Evolutionary conservation across 345 rosid species (phyloP).

Genomic region (Gossypium raimondii): DNA sequence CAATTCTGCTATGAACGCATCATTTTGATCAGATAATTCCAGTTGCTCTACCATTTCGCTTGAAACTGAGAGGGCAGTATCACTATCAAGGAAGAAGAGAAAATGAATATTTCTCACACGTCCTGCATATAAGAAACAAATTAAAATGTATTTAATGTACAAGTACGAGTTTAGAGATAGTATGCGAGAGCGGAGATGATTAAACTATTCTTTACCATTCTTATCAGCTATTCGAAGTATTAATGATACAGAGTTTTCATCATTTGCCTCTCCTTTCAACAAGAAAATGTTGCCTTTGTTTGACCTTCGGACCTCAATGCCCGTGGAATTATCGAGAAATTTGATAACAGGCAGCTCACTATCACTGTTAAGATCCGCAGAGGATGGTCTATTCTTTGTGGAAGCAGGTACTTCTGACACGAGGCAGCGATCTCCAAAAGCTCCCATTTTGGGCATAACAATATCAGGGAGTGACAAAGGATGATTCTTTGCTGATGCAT

Average conservation of each 20-base stretch:
- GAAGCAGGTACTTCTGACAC: constrained; percentile 72
- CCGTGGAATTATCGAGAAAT: constrained; percentile 37
- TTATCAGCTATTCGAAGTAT: constrained; percentile 70
- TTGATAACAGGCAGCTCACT: constrained; percentile 51
- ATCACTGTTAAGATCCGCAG: constrained; percentile 55
- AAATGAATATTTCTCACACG: constrained; percentile 80
- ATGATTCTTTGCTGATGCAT: constrained; percentile 40
- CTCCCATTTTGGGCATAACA: constrained; percentile 61
- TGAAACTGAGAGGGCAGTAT: constrained; percentile 77
- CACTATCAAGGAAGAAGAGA: constrained; percentile 63
- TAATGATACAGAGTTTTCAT: constrained; percentile 64
- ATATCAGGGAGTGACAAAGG: constrained; percentile 60
- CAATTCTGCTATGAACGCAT: constrained; percentile 67
- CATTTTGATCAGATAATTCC: constrained; percentile 66
- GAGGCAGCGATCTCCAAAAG: constrained; percentile 66
- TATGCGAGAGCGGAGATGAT: neutral
- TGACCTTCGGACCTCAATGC: constrained; percentile 58
- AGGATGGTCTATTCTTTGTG: constrained; percentile 32
- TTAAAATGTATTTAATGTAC: neutral
- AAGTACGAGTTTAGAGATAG: neutral
- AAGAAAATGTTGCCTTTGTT: constrained; percentile 59
- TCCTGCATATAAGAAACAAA: constrained; percentile 38
- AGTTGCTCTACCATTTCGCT: constrained; percentile 95
- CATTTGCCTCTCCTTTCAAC: constrained; percentile 65
- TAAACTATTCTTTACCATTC: constrained; percentile 43